phyloP scores from a whole-genome alignment of 768 basidiomycete genomes.

The Boletus sp. region DNA sequence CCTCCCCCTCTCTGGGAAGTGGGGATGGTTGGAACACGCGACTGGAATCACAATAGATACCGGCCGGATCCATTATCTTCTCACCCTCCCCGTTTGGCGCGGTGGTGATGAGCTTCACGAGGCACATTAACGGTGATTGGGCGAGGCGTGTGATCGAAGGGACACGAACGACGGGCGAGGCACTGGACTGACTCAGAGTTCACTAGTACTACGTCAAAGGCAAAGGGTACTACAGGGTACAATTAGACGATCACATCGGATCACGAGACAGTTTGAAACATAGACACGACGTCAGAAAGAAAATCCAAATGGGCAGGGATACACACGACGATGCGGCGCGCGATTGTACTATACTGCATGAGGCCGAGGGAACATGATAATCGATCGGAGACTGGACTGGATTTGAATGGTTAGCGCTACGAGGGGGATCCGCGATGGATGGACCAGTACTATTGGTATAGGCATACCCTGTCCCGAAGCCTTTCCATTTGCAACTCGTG shows the following conservation, averaged over 20 bases:
- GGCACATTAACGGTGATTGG: neutral
- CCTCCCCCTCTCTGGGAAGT: neutral
- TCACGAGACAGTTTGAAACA: neutral
- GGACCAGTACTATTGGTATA: neutral
- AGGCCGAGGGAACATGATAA: no score
- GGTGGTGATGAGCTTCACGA: neutral
- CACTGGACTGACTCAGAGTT: neutral
- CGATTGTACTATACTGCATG: neutral
- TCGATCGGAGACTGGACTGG: neutral
- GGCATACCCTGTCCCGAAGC: neutral
- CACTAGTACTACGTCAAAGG: neutral
- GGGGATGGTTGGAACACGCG: no score
- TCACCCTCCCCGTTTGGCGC: neutral
- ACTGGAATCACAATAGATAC: no score
- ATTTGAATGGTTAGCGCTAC: neutral
- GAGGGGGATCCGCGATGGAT: neutral
- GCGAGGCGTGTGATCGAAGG: neutral
- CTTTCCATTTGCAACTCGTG: neutral
- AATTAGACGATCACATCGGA: neutral
- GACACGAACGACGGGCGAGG: neutral
- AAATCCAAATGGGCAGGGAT: neutral
- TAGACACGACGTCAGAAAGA: neutral
- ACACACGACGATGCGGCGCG: neutral
- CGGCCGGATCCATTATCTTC: neutral
- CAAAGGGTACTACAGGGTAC: neutral